phyloP scores from a whole-genome alignment of 495 filamentous ascomycete genomes.

The Xylaria nigripes region DNA sequence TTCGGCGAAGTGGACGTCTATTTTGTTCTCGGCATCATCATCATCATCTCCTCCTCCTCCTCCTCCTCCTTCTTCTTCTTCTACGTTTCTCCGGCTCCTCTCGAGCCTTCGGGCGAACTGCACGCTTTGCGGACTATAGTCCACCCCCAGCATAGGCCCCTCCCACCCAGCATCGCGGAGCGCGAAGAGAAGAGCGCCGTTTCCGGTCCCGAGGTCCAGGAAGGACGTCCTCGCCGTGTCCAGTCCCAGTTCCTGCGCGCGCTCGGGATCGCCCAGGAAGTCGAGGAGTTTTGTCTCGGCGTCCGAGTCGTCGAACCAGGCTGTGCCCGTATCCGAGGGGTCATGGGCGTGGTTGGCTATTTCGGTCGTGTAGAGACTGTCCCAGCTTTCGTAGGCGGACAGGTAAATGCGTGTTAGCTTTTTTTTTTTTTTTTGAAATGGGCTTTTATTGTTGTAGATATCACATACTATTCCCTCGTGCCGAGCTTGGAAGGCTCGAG shows the following conservation, averaged over 20 bases:
- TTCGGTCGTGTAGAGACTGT: conserved; percentile 54
- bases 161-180: conserved; percentile 49
- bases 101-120: conserved; percentile 54
- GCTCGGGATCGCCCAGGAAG: conserved; percentile 39
- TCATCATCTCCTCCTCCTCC: conserved; percentile 6
- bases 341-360: conserved; percentile 52
- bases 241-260: conserved; percentile 10
- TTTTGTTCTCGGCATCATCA: conserved; percentile 3
- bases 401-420: not conserved
- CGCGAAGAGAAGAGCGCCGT: conserved; percentile 78
- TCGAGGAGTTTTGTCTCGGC: conserved; percentile 54
- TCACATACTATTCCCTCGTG: conserved; percentile 59
- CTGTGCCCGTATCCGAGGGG: conserved; percentile 56
- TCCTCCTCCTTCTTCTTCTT: conserved; percentile 13
- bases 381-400: conserved; percentile 50
- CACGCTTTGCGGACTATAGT: conserved; percentile 71
- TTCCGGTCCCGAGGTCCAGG: conserved; percentile 79
- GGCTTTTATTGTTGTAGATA: not conserved
- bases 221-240: conserved; percentile 31
- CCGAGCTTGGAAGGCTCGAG: conserved; percentile 58
- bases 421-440: not conserved
- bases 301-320: conserved; percentile 69
- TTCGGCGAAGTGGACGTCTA: conserved; percentile 52
- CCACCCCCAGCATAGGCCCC: conserved; percentile 74
- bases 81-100: conserved; percentile 23